phyloP scores from a whole-genome alignment of 257 asterid species.

The Plantago elongata region DNA sequence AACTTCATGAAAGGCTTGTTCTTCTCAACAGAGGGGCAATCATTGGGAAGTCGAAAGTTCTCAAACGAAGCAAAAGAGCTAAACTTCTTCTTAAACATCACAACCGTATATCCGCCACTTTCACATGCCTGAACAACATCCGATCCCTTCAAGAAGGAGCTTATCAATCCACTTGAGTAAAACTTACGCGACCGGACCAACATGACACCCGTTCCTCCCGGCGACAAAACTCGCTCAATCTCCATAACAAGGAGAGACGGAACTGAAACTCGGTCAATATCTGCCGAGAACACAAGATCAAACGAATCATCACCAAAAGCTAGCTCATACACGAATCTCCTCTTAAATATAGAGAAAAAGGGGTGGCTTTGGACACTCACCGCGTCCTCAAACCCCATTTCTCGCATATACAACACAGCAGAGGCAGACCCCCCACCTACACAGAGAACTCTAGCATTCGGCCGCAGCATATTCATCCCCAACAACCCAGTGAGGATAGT shows the following conservation, averaged over 20 bases:
- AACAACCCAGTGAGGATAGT: constrained; percentile 50
- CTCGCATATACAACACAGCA: constrained; percentile 50
- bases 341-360: constrained; percentile 60
- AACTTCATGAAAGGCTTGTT: constrained; percentile 55
- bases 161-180: constrained; percentile 43
- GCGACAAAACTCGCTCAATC: constrained; percentile 78
- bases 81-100: constrained; percentile 60
- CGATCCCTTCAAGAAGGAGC: constrained; percentile 61
- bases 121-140: constrained; percentile 51
- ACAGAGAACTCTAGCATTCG: constrained; percentile 56
- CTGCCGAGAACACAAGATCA: constrained; percentile 69
- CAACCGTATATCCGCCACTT: constrained; percentile 40
- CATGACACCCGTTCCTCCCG: constrained; percentile 77
- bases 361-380: constrained; percentile 60
- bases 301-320: constrained; percentile 49
- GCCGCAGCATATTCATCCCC: constrained; percentile 50
- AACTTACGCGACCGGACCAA: constrained; percentile 44
- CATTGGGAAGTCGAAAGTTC: constrained; percentile 46
- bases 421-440: constrained; percentile 61
- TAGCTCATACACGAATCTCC: constrained; percentile 69
- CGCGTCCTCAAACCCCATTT: constrained; percentile 54
- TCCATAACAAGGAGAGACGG: constrained; percentile 72
- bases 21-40: constrained; percentile 53
- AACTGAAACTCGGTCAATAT: constrained; percentile 62
- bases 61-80: constrained; percentile 35